Conservation (phyloP, 192 early-diverging fungal species). For the Umbelopsis isabellina region DNA sequence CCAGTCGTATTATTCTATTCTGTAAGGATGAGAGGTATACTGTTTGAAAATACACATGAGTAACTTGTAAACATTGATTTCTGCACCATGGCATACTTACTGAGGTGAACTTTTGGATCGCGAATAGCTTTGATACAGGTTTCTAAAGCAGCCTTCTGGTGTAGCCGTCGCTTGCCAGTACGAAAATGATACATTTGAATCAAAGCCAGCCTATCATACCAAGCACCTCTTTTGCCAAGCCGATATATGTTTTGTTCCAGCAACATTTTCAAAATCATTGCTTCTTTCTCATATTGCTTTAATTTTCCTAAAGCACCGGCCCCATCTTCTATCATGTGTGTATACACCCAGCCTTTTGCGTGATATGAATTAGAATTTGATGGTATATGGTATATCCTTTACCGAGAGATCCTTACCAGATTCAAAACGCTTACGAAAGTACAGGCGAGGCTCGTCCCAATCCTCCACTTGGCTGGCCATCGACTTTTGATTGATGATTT, state of each 20-base stretch:
- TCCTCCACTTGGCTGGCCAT: not conserved
- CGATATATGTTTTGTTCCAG: slow-evolving; percentile 60
- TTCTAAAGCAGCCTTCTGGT: slow-evolving; percentile 46
- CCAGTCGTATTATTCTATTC: slow-evolving; percentile 47
- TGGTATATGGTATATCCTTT: not conserved
- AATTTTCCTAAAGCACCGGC: slow-evolving; percentile 54
- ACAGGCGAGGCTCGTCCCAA: slow-evolving; percentile 6
- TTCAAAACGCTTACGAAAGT: slow-evolving; percentile 40
- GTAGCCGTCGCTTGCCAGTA: slow-evolving; percentile 12
- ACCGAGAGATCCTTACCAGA: slow-evolving; percentile 26
- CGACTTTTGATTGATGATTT: not conserved
- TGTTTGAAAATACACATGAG: not conserved
- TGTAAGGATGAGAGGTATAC: slow-evolving; percentile 47
- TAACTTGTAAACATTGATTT: not conserved
- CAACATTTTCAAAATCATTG: slow-evolving; percentile 54
- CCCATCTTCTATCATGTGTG: slow-evolving; percentile 60
- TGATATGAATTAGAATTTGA: not conserved
- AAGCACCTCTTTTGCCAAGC: slow-evolving; percentile 58
- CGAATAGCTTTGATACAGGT: slow-evolving; percentile 63
- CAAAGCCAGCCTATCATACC: slow-evolving; percentile 70
- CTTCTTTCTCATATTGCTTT: slow-evolving; percentile 59
- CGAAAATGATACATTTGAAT: slow-evolving; percentile 59
- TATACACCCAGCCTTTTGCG: slow-evolving; percentile 59
- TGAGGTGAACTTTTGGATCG: slow-evolving; percentile 62
- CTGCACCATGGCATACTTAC: slow-evolving; percentile 28